phyloP scores from a whole-genome alignment of 73 alveolate species.

The Paramecium tetraurelia region DNA sequence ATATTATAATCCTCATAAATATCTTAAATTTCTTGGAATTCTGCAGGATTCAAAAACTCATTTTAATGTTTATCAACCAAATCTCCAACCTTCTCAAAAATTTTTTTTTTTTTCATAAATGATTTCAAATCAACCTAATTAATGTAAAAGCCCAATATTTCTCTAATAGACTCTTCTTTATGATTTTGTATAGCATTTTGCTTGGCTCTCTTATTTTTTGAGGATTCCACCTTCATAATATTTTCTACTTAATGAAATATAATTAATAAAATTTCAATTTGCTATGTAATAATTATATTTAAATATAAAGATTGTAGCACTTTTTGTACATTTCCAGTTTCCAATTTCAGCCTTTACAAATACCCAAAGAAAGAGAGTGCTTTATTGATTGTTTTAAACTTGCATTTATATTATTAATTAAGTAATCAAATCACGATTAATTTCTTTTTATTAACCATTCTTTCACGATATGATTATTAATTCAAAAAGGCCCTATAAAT shows the following conservation, averaged over 20 bases:
- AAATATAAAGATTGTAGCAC: not conserved
- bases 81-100: not conserved
- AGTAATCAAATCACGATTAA: not conserved
- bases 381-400: not conserved
- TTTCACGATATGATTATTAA: not conserved
- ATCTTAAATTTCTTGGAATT: not conserved
- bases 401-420: not conserved
- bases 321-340: no score
- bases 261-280: not conserved
- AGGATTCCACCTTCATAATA: not conserved
- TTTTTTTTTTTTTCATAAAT: not conserved
- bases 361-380: not conserved
- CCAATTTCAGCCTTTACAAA: not conserved
- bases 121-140: constrained; percentile 20
- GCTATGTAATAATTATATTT: not conserved
- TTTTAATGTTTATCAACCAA: not conserved
- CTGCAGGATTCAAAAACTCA: constrained; percentile 38
- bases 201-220: not conserved
- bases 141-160: not conserved
- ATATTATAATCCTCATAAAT: constrained; percentile 20
- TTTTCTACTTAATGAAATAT: not conserved
- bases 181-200: not conserved
- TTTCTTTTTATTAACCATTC: not conserved
- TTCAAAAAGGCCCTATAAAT: not conserved
- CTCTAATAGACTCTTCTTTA: constrained; percentile 3